Evolutionary conservation across 495 filamentous ascomycete species (phyloP).

Genomic region (Lophiotrema nucula): DNA sequence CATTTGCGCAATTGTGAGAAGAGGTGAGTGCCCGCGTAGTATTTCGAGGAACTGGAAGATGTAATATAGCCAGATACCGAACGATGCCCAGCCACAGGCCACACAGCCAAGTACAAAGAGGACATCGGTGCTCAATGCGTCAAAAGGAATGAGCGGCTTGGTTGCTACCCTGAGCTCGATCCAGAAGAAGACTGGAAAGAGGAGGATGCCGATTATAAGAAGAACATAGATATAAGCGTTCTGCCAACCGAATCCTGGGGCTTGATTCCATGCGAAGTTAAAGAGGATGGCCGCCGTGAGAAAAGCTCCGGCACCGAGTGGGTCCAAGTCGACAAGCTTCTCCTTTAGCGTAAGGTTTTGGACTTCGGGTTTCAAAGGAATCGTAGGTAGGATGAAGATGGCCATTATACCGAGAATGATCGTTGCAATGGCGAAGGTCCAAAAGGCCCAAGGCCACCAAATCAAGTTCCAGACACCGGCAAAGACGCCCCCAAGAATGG

Average conservation of each 20-base stretch:
- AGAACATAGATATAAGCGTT: slow-evolving; percentile 49
- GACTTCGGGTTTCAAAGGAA: neutral
- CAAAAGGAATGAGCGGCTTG: slow-evolving; percentile 49
- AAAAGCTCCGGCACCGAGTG: slow-evolving; percentile 21
- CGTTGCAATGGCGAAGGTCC: slow-evolving; percentile 9
- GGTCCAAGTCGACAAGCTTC: slow-evolving; percentile 12
- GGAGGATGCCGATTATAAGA: slow-evolving; percentile 47
- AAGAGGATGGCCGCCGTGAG: slow-evolving; percentile 45
- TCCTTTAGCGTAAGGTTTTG: neutral
- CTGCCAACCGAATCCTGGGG: slow-evolving; percentile 47
- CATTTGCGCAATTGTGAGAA: slow-evolving; percentile 44
- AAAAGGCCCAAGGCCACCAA: slow-evolving; percentile 35
- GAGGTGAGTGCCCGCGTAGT: slow-evolving; percentile 39
- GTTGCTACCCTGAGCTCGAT: slow-evolving; percentile 42
- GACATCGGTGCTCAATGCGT: slow-evolving; percentile 43
- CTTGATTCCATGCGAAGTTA: slow-evolving; percentile 56
- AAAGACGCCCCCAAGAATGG: slow-evolving; percentile 14
- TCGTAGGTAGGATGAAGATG: slow-evolving; percentile 31
- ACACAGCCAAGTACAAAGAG: slow-evolving; percentile 48
- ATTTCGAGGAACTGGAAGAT: slow-evolving; percentile 44
- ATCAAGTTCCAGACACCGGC: neutral
- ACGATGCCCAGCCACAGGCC: slow-evolving; percentile 48
- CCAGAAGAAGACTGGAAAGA: slow-evolving; percentile 45
- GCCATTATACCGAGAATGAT: slow-evolving; percentile 4
- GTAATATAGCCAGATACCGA: slow-evolving; percentile 50